These are phyloP conservation scores for Alternaria sp. DNA, from an alignment of 2,329 filamentous ascomycete genomes.

Conservation along the genomic window DNA sequence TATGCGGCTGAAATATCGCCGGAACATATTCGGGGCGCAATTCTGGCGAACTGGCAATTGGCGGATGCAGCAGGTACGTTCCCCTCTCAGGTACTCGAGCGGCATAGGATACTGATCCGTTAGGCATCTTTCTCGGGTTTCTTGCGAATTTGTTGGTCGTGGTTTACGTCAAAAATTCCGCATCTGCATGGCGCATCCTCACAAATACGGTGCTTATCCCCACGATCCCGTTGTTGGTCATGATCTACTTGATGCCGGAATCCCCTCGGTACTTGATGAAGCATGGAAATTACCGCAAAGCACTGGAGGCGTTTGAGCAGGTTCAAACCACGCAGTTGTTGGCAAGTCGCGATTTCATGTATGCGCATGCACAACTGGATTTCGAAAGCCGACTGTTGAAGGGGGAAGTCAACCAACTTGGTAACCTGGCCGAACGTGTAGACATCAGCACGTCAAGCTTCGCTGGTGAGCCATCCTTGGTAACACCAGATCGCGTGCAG, in stretches of 20 bases:
- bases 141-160: slow-evolving; percentile 27
- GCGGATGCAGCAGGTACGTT: slow-evolving; percentile 28
- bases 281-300: slow-evolving; percentile 29
- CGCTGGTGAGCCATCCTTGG: not conserved
- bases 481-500: not conserved
- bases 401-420: slow-evolving; percentile 17
- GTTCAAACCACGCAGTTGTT: slow-evolving; percentile 28
- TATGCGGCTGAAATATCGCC: slow-evolving; percentile 32
- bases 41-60: slow-evolving; percentile 35
- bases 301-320: slow-evolving; percentile 27
- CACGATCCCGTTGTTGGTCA: slow-evolving; percentile 26
- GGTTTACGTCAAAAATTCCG: slow-evolving; percentile 11
- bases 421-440: slow-evolving; percentile 21
- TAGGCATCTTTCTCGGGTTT: slow-evolving; percentile 32
- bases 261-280: slow-evolving; percentile 33
- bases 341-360: slow-evolving; percentile 34
- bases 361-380: slow-evolving; percentile 33
- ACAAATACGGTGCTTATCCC: slow-evolving; percentile 33
- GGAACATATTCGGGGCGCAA: slow-evolving; percentile 31
- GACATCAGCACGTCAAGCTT: slow-evolving; percentile 9
- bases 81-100: not conserved
- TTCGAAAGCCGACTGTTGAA: slow-evolving; percentile 30
- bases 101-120: not conserved
- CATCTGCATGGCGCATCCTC: slow-evolving; percentile 26
- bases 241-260: slow-evolving; percentile 35